These are phyloP conservation scores for Areca catechu DNA, from an alignment of 176 grass and related monocot genomes.

Conservation along the genomic window DNA sequence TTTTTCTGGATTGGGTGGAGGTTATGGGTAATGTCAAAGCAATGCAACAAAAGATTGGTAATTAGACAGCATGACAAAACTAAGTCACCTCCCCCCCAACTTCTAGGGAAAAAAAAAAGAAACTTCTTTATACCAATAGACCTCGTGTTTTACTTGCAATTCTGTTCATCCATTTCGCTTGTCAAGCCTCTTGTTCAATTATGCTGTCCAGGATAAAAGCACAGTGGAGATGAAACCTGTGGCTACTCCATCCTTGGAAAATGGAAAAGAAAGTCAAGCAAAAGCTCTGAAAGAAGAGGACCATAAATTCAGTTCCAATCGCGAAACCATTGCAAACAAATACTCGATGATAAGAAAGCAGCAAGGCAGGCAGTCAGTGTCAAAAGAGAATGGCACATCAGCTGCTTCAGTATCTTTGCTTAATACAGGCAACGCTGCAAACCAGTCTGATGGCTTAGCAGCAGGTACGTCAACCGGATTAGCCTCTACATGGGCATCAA, in stretches of 20 bases:
- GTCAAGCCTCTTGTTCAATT: slow-evolving; percentile 7
- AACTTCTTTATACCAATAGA: background rate
- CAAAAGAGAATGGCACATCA: slow-evolving; percentile 38
- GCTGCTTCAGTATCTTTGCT: slow-evolving; percentile 68
- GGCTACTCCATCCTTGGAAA: slow-evolving; percentile 35
- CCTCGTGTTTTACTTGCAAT: slow-evolving; percentile 11
- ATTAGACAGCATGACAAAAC: no score
- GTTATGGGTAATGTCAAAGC: no score
- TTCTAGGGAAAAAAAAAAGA: background rate
- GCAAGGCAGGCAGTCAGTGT: slow-evolving; percentile 30
- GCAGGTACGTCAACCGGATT: slow-evolving; percentile 33
- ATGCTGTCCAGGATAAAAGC: slow-evolving; percentile 41
- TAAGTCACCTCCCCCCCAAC: background rate
- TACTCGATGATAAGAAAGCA: slow-evolving; percentile 69
- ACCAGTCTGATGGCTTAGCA: slow-evolving; percentile 18
- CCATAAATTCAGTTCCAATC: slow-evolving; percentile 39
- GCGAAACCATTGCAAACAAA: slow-evolving; percentile 61
- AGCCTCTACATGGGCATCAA: slow-evolving; percentile 66
- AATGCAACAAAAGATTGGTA: no score
- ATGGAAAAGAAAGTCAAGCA: slow-evolving; percentile 28
- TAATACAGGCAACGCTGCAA: slow-evolving; percentile 38
- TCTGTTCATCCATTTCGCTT: slow-evolving; percentile 4
- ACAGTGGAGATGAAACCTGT: slow-evolving; percentile 42
- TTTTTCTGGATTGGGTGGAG: no score
- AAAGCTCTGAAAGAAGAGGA: slow-evolving; percentile 21